Percentiles rank a stretch among this genome's conserved stretches.
Evolutionary conservation across 257 asterid genomes (phyloP).

Genomic region (Fraxinus quadrangulata): DNA sequence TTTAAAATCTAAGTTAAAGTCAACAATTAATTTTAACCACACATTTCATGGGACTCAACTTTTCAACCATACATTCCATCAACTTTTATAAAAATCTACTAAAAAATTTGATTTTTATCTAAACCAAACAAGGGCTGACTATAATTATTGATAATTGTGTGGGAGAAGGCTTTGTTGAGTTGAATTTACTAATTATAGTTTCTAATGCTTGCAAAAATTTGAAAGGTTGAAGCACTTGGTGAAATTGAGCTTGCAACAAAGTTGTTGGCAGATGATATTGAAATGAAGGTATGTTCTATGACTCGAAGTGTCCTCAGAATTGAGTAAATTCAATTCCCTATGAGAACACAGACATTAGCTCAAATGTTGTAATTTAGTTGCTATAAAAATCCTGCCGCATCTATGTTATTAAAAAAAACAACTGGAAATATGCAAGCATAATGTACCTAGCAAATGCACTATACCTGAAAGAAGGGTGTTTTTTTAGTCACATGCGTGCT

Average conservation of each 20-base stretch:
- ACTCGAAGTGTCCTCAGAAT: constrained; percentile 5
- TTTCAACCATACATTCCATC: no score
- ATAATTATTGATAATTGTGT: neutral
- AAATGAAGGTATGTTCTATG: constrained; percentile 51
- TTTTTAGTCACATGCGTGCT: neutral
- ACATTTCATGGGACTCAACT: no score
- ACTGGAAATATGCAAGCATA: neutral
- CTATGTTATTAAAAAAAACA: neutral
- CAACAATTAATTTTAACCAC: no score
- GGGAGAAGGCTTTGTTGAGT: neutral
- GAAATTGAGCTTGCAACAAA: constrained; percentile 94
- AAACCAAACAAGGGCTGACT: neutral
- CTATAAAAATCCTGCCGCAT: neutral
- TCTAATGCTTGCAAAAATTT: constrained; percentile 31
- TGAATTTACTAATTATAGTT: neutral
- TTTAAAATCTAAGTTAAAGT: no score
- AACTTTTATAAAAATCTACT: no score
- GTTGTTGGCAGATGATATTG: constrained; percentile 62
- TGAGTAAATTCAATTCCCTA: constrained; percentile 2
- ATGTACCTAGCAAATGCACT: neutral
- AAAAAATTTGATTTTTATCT: no score
- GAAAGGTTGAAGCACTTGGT: constrained; percentile 92
- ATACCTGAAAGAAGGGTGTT: neutral
- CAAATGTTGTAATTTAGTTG: constrained; percentile 5
- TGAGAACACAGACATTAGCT: neutral